Percentiles rank a stretch among this genome's conserved stretches.
Conservation (phyloP, 2,329 filamentous ascomycete genomes). For the Aspergillus sergii region DNA sequence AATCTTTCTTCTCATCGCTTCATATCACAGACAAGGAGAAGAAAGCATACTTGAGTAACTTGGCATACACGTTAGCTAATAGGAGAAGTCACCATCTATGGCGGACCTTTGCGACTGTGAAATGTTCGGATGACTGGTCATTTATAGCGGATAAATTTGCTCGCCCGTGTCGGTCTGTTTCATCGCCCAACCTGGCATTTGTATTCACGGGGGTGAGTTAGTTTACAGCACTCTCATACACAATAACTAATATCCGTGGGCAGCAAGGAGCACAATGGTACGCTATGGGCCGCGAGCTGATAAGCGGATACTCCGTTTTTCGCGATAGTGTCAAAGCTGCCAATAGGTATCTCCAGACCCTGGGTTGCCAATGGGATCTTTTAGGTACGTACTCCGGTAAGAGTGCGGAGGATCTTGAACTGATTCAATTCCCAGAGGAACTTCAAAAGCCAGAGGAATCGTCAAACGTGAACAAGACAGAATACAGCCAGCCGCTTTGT, state of each 20-base stretch:
- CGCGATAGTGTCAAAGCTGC: neutral
- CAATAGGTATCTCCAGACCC: neutral
- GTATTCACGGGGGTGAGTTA: conserved; percentile 22
- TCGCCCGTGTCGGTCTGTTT: neutral
- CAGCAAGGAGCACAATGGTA: neutral
- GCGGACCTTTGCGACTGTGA: neutral
- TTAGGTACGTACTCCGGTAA: neutral
- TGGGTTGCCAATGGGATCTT: neutral
- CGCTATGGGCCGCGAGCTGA: neutral
- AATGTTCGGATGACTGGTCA: neutral
- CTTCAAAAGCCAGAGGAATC: neutral
- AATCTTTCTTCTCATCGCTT: neutral
- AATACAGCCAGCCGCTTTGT: neutral
- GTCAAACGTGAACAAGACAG: neutral
- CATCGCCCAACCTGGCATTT: conserved; percentile 11
- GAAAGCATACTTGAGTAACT: neutral
- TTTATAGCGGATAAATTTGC: neutral
- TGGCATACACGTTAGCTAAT: neutral
- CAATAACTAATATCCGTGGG: neutral
- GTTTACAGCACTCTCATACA: neutral
- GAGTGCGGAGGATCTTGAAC: neutral
- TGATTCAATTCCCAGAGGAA: neutral
- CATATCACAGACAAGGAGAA: neutral
- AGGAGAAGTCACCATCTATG: neutral
- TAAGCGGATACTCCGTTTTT: neutral